Base-by-base conservation (phyloP, 805 yeast genomes). In the Lachancea thermotolerans region DNA sequence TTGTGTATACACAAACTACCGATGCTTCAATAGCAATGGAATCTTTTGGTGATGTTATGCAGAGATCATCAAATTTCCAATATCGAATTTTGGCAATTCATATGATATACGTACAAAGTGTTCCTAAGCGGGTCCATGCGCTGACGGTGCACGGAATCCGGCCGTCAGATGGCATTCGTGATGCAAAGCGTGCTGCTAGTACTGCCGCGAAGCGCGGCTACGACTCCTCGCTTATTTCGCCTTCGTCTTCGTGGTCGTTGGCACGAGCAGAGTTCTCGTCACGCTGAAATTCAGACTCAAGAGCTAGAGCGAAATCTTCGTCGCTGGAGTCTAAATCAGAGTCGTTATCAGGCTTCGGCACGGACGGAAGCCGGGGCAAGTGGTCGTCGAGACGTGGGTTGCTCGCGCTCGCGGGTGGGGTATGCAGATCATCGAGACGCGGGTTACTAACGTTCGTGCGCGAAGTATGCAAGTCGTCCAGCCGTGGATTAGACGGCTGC, bases 291-390 rank as follows among this genome's bases (percentile, higher is more conserved):
- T 62, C 67, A 10, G 62, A 62, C 36, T 64, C 67, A 17, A 64
- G 49, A 35, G 60, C 59, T 37, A 60, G 59, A 5, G 62, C 66
- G 42, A 62, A 62, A 18, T 62, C 66, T 40, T 60, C 67, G 35
- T 63, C 68, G 45, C 67, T 61, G 29, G 64, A 54, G 38, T 55
- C 49, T n/a, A 50, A 52, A 21, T 56, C 65, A 29, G 64, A 58
- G 10, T 53, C 56, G 27, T 61, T 65, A 16, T 60, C 65, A 17
- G 53, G 57, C 8, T 55, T 55, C 28, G 53, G 21, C 51, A 44
- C 55, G 53, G 61, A 42, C 6, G 45, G 18, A 18, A 47, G 47
- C 30, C 43, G 43, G 31, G 37, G 48, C 38, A 48, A 28, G 38
- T 48, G 50, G 28, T 48, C 50, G 33, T 48, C 50, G 12, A 48